A percentile compares a stretch with the other conserved stretches of the same genome.
Conservation (phyloP, 108 stramenopile genomes). For the Bacterosira constricta region DNA sequence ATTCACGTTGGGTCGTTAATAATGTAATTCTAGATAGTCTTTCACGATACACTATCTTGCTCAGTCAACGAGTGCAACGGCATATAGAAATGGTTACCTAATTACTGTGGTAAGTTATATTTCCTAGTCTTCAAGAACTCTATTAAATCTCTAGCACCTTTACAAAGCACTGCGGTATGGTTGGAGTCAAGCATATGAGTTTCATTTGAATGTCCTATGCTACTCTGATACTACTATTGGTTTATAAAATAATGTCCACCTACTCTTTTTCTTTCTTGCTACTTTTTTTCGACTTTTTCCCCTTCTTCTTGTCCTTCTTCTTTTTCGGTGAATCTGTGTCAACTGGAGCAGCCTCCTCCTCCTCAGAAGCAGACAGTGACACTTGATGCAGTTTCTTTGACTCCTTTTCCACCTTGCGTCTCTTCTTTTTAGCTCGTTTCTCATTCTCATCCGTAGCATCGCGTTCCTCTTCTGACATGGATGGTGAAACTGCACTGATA, state of each 20-base stretch:
- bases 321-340: background rate
- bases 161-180: background rate
- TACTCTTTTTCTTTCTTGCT: background rate
- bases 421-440: slow-evolving; percentile 8
- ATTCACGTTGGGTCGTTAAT: background rate
- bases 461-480: slow-evolving; percentile 15
- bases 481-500: background rate
- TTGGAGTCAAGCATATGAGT: too few relatives aligned
- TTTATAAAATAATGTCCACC: background rate
- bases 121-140: background rate
- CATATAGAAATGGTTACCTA: too few relatives aligned
- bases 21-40: background rate
- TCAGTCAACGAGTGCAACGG: too few relatives aligned
- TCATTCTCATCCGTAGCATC: background rate
- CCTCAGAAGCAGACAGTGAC: slow-evolving; percentile 16
- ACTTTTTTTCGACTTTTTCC: slow-evolving; percentile 33
- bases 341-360: background rate
- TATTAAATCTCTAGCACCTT: background rate
- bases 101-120: too few relatives aligned
- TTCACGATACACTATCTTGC: background rate
- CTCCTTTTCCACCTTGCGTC: slow-evolving; percentile 9
- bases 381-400: background rate
- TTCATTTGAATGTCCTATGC: background rate
- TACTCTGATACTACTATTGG: background rate
- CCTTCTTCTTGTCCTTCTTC: slow-evolving; percentile 52